Base-by-base conservation (phyloP, 2,329 filamentous ascomycete genomes). In the Xylaria digitata region DNA sequence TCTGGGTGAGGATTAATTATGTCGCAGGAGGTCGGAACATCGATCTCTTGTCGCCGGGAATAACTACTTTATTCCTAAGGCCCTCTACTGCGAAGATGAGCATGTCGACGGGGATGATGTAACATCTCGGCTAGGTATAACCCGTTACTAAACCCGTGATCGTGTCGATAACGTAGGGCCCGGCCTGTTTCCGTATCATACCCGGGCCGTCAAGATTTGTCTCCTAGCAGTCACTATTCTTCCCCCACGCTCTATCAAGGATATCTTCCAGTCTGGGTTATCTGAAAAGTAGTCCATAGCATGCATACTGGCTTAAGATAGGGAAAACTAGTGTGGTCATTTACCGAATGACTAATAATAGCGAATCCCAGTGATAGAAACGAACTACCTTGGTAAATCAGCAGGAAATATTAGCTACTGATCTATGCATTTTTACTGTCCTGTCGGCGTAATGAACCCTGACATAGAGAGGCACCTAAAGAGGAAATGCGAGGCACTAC, bases 171-270 rank as follows among this genome's bases (percentile, higher is more conserved):
- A 42, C 52, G 37, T 34, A 49, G 43, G 26, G 23, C 19, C 63
- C 63, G 58, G 30, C 15, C 37, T 65, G 63, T 65, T 65, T 45
- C 63, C 63, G 63, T 52, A 61, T 45, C 57, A 61, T 65, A 45
- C 43, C 63, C 57, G 58, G 30, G 40, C 30, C 53, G 5, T 30
- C 17, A 43, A 52, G 57, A 40, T 46, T 40, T 40, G 23, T 30
- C 17, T 48, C 54, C 61, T 64, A 55, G 48, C 40, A 32, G 3
- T 57, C 19, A 15, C 3, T n/a, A 42, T 17, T 8, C 11, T 48
- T 53, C 63, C 32, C 32, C 62, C 58, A 48, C 58, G 23, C 46
- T 37, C 32, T 61, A 40, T 26, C n/a, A 9, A 34, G 26, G 40
- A 26, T 30, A 48, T 13, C 37, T 40, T 40, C 37, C 13, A 40